A percentile compares a stretch with the other conserved stretches of the same genome.
phyloP scores from a whole-genome alignment of 495 filamentous ascomycete species.

The Podospora didyma region DNA sequence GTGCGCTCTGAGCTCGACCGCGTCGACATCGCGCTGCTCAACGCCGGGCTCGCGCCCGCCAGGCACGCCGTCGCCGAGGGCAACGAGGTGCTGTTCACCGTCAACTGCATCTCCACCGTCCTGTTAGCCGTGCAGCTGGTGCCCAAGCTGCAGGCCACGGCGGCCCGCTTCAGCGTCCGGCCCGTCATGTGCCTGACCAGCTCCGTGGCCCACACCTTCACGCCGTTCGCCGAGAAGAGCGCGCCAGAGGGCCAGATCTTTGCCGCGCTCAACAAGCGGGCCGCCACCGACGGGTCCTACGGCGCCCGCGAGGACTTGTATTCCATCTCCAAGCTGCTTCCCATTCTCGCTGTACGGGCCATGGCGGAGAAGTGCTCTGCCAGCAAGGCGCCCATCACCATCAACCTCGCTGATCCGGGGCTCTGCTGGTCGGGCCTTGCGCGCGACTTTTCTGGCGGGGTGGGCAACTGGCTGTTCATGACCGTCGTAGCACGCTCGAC shows the following conservation, averaged over 20 bases:
- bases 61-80: slow-evolving; percentile 24
- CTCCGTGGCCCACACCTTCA: slow-evolving; percentile 8
- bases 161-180: slow-evolving; percentile 3
- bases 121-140: slow-evolving; percentile 44
- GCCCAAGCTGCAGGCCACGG: slow-evolving; percentile 34
- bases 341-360: slow-evolving; percentile 35
- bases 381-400: neutral
- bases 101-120: slow-evolving; percentile 50
- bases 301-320: slow-evolving; percentile 22
- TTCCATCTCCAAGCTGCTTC: slow-evolving; percentile 38
- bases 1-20: slow-evolving; percentile 26
- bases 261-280: neutral
- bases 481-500: slow-evolving; percentile 30
- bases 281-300: neutral
- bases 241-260: slow-evolving; percentile 7
- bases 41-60: slow-evolving; percentile 34
- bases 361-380: slow-evolving; percentile 16
- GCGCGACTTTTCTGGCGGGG: neutral
- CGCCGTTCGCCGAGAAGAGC: neutral
- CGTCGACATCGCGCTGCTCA: slow-evolving; percentile 42
- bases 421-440: slow-evolving; percentile 7
- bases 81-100: slow-evolving; percentile 44
- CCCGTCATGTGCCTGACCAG: slow-evolving; percentile 32
- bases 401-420: slow-evolving; percentile 12
- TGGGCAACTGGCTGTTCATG: slow-evolving; percentile 2